Evolutionary conservation across 805 yeast species (phyloP), one percentile per base, ranked within the genome.

Genomic region (Barnettozyma populi): DNA sequence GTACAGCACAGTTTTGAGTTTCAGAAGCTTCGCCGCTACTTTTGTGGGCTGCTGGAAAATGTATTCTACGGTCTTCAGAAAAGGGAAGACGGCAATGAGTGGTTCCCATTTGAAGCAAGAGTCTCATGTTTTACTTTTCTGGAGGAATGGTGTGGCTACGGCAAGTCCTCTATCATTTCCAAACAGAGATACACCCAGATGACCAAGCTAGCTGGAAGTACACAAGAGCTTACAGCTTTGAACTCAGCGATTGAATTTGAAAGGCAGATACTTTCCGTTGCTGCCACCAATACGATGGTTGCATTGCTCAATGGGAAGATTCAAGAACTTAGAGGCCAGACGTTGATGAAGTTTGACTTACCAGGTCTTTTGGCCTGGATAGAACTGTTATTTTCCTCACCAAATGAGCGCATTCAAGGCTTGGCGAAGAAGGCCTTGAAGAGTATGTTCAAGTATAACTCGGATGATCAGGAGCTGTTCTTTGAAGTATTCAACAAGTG

Each of bases 61-160:
- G 79, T 86, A n/a, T 88, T 80, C 56, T 61, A 68, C 13, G 86
- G 85, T 7, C 56, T 76, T 49, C 62, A 71, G 52, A 71, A 73
- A 52, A 61, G 71, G 46, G 65, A 62, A n/a, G 65, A 66, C 16
- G 70, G 76, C 2, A 45, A 57, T 3, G 69, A 72, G 36, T 82
- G 90, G 79, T 70, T 90, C n/a, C 92, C 95, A 1, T 90, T 90
- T 63, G 89, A 84, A 54, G 92, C 90, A 2, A 72, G 97, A 45
- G 80, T 86, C 27, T 84, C 87, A 2, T 86, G 95, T 52, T 90
- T 89, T 68, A 79, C 82, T 41, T 84, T 79, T 57, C 69, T 94
- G 48, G 90, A 86, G 54, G 95, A 88, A 62, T 94, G 99, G 99
- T 90, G 97, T 63, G 96, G 95, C 0, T 80, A 79, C 64, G 97